phyloP scores from a whole-genome alignment of 164 flowering plant species.

The Piper betle region DNA sequence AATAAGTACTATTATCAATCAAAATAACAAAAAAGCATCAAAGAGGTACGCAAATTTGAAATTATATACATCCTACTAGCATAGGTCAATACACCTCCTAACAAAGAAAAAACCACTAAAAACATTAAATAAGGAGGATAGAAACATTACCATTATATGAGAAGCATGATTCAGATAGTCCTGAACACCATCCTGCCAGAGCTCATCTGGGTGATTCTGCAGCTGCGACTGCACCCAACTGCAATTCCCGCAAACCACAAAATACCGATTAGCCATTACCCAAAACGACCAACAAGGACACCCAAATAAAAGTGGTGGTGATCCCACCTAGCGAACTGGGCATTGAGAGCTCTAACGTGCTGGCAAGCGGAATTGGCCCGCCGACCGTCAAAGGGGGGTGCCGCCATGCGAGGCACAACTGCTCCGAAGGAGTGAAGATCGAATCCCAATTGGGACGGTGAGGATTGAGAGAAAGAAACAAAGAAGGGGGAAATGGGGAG shows the following conservation, averaged over 20 bases:
- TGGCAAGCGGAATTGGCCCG: conserved; percentile 49
- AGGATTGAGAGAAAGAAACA: no score
- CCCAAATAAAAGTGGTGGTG: neutral
- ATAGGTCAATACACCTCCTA: no score
- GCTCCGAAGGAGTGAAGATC: neutral
- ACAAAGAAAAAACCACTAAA: no score
- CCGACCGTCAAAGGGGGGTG: conserved; percentile 34
- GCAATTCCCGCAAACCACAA: conserved; percentile 9
- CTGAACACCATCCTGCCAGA: conserved; percentile 89
- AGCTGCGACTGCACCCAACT: conserved; percentile 91
- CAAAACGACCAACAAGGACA: neutral
- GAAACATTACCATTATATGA: conserved; percentile 47
- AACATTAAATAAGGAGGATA: neutral
- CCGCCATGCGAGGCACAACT: conserved; percentile 17
- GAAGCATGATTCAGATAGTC: conserved; percentile 78
- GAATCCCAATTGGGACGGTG: no score
- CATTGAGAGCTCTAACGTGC: conserved; percentile 91
- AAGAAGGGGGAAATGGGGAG: no score
- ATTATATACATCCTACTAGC: no score
- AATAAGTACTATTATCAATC: no score
- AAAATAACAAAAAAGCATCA: no score
- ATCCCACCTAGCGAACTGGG: conserved; percentile 75
- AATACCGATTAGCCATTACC: neutral
- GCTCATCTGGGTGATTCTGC: conserved; percentile 84
- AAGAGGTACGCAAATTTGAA: no score